Evolutionary conservation across 164 flowering plant species (phyloP), one percentile per base, ranked within the genome.

Genomic region (Tetrastigma voinierianum): DNA sequence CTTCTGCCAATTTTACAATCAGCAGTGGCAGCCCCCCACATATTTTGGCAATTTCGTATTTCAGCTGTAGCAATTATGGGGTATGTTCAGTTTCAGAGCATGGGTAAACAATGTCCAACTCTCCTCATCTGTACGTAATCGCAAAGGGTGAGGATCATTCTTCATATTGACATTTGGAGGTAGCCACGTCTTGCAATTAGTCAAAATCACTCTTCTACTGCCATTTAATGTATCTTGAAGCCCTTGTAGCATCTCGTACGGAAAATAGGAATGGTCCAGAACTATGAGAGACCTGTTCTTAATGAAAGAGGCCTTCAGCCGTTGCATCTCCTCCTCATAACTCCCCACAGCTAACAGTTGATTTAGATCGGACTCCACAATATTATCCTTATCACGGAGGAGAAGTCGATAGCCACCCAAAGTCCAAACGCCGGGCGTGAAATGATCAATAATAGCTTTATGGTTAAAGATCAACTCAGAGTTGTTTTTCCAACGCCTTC

Each of bases 401-500:
- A 40, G 44, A 25, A 25, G 7, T 25, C 40, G 40, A 2, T 0
- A 25, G 40, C 40, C 40, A 25, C 7, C 12, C n/a, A 47, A 8
- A 1, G 19, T 16, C 67, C 67, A 43, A 9, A 1, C 21, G 15
- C 58, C 48, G 18, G 1, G 1, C 19, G 19, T 17, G 47, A 65
- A 65, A n/a, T 32, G 46, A 2, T 51, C 19, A 15, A 17, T 20
- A 25, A 65, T 13, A 14, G 9, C 46, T 14, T 10, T 51, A 13
- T 65, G 45, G 12, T 65, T 40, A 18, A 16, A 65, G 2, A 65
- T 44, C n/a, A n/a, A 15, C 11, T 40, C 5, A 65, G 67, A 10
- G 57, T 44, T 20, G 67, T 65, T 59, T 65, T 65, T 13, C 67
- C 67, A 1, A 52, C 2, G 44, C 67, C 67, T 11, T 23, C 15